Percentiles rank a stretch among this genome's conserved stretches.
Evolutionary conservation across 2,329 filamentous ascomycete species (phyloP).

Genomic region (Epichloe brachyelytri): DNA sequence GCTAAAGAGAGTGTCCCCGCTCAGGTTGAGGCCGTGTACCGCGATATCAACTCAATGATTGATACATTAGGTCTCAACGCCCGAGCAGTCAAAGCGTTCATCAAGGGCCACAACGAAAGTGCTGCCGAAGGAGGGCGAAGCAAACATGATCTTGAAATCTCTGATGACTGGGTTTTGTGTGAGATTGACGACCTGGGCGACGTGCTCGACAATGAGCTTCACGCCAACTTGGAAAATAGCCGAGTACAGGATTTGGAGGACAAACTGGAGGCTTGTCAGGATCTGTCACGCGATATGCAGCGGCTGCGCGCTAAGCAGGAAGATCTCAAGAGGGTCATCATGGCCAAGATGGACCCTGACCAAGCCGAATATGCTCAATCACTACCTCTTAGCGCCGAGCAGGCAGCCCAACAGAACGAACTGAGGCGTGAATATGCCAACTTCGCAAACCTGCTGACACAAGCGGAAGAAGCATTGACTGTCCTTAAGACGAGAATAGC

Average conservation of each 20-base stretch:
- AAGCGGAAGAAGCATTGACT: slow-evolving; percentile 69
- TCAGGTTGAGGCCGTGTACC: slow-evolving; percentile 56
- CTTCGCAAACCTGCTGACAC: slow-evolving; percentile 60
- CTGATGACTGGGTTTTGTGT: slow-evolving; percentile 59
- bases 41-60: slow-evolving; percentile 87
- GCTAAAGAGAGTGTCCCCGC: slow-evolving; percentile 45
- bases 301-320: slow-evolving; percentile 63
- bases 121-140: slow-evolving; percentile 41
- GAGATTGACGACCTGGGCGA: slow-evolving; percentile 59
- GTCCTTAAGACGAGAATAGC: slow-evolving; percentile 69
- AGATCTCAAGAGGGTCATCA: slow-evolving; percentile 66
- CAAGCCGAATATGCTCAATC: slow-evolving; percentile 50
- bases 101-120: slow-evolving; percentile 52
- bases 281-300: slow-evolving; percentile 56
- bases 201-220: slow-evolving; percentile 51
- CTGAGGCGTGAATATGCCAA: slow-evolving; percentile 62
- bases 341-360: slow-evolving; percentile 54
- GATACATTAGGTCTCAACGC: slow-evolving; percentile 81
- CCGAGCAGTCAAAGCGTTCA: slow-evolving; percentile 49
- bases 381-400: slow-evolving; percentile 72
- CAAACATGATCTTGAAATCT: slow-evolving; percentile 54
- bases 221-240: slow-evolving; percentile 50
- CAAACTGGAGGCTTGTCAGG: slow-evolving; percentile 55
- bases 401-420: slow-evolving; percentile 71
- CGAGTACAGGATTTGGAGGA: slow-evolving; percentile 54